These are phyloP conservation scores for Candida anutae DNA, from an alignment of 1,139 yeast genomes.

Conservation along the genomic window DNA sequence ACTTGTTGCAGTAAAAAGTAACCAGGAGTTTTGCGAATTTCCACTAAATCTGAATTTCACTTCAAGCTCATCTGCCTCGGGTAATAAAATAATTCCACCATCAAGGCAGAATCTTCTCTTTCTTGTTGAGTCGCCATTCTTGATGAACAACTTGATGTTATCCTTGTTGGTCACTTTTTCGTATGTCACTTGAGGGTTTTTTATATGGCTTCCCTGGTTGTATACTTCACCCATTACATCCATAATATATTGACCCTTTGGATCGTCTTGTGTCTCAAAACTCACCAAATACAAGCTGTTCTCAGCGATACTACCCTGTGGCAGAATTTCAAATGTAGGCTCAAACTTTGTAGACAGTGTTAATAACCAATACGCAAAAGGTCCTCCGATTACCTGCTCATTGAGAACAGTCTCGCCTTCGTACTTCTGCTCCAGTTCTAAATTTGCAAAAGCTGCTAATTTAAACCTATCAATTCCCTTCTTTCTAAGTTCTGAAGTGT, in stretches of 20 bases:
- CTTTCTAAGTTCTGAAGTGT: slow-evolving; percentile 56
- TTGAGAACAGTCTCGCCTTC: slow-evolving; percentile 27
- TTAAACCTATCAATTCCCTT: slow-evolving; percentile 62
- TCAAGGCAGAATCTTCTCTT: slow-evolving; percentile 47
- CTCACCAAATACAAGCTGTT: slow-evolving; percentile 47
- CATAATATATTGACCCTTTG: slow-evolving; percentile 30
- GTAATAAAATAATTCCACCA: slow-evolving; percentile 35
- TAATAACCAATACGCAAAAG: slow-evolving; percentile 61
- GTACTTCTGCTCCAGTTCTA: slow-evolving; percentile 43
- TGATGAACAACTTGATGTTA: slow-evolving; percentile 18
- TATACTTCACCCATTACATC: slow-evolving; percentile 55
- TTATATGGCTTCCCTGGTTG: slow-evolving; percentile 46
- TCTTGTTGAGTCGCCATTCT: slow-evolving; percentile 9
- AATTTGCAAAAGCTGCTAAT: slow-evolving; percentile 55
- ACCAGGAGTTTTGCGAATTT: slow-evolving; percentile 18
- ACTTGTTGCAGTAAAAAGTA: slow-evolving; percentile 10
- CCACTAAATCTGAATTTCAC: slow-evolving; percentile 13
- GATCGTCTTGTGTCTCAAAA: slow-evolving; percentile 32
- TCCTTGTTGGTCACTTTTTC: slow-evolving; percentile 19
- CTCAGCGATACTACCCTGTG: slow-evolving; percentile 49
- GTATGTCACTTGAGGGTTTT: slow-evolving; percentile 39
- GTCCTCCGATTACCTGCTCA: slow-evolving; percentile 17
- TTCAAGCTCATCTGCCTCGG: slow-evolving; percentile 15
- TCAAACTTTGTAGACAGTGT: slow-evolving; percentile 62
- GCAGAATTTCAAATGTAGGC: slow-evolving; percentile 64